A percentile compares a stretch with the other conserved stretches of the same genome.
Conservation (phyloP, 352 stramenopile genomes). For the Phytophthora melonis region DNA sequence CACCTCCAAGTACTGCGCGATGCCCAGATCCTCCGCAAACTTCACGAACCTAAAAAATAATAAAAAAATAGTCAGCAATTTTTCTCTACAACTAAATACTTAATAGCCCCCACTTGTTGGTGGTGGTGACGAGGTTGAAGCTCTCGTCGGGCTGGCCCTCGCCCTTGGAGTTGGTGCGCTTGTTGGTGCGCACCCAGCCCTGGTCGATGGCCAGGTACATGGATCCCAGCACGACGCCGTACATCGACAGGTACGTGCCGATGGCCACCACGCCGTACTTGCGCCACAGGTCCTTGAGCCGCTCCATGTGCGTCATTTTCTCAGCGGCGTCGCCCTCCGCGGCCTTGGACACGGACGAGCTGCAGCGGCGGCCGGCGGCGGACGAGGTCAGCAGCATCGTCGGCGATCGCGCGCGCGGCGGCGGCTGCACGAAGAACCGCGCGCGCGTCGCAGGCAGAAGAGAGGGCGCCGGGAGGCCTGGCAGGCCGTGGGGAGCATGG, state of each 20-base stretch:
- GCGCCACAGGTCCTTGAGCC: constrained; percentile 84
- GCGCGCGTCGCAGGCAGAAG: constrained; percentile 1
- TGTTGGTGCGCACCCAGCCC: constrained; percentile 75
- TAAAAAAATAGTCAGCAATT: background rate
- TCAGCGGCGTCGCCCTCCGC: constrained; percentile 5
- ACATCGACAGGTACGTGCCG: constrained; percentile 86
- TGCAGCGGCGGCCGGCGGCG: constrained; percentile 2
- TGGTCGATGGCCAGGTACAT: constrained; percentile 88
- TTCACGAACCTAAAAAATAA: constrained; percentile 62
- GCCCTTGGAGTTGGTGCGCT: constrained; percentile 33
- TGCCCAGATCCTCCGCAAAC: constrained; percentile 71
- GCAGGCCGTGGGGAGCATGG: background rate
- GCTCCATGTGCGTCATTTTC: constrained; percentile 51
- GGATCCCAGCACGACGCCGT: constrained; percentile 76
- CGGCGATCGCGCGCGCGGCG: constrained; percentile 16
- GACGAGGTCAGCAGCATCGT: constrained; percentile 33
- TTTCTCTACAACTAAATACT: background rate
- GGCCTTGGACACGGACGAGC: constrained; percentile 37
- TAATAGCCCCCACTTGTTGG: constrained; percentile 67
- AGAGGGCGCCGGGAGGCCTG: background rate
- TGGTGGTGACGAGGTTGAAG: constrained; percentile 85
- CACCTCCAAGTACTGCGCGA: constrained; percentile 84
- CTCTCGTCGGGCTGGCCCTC: constrained; percentile 42
- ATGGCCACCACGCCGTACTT: constrained; percentile 88
- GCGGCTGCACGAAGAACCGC: constrained; percentile 28